Evolutionary conservation across 2,329 filamentous ascomycete species (phyloP).

Genomic region (Microsporum audouinii): DNA sequence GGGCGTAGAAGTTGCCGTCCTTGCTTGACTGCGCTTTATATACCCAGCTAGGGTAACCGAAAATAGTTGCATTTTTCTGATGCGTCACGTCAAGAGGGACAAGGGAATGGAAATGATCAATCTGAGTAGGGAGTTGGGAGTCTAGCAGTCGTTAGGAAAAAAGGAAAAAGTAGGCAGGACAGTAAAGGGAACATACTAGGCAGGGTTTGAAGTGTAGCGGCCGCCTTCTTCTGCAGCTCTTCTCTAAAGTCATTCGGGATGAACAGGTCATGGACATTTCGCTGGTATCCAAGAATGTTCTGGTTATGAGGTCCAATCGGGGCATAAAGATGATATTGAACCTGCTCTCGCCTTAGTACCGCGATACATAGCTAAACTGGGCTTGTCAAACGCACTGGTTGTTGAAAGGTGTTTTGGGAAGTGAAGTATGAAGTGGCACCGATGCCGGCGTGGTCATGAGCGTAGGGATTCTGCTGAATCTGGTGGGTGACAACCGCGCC

Average conservation of each 20-base stretch:
- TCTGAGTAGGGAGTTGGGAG: conserved; percentile 57
- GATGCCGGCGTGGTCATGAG: conserved; percentile 54
- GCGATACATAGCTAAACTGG: background rate
- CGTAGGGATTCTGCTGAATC: conserved; percentile 62
- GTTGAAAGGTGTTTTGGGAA: conserved; percentile 46
- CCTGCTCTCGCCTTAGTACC: conserved; percentile 34
- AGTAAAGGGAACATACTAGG: conserved; percentile 47
- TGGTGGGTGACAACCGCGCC: conserved; percentile 26
- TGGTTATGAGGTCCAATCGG: conserved; percentile 73
- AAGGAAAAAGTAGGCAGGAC: background rate
- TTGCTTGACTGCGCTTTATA: conserved; percentile 89
- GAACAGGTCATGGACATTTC: conserved; percentile 82
- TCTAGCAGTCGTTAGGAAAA: conserved; percentile 27
- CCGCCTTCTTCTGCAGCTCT: conserved; percentile 77
- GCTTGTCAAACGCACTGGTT: conserved; percentile 43
- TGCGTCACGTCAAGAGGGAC: conserved; percentile 76
- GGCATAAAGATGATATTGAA: conserved; percentile 88
- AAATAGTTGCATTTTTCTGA: conserved; percentile 64
- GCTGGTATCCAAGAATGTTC: conserved; percentile 72
- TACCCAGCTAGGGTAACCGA: conserved; percentile 84
- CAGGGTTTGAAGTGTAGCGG: conserved; percentile 73
- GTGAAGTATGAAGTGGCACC: conserved; percentile 56
- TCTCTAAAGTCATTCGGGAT: conserved; percentile 76
- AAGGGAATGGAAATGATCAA: conserved; percentile 86
- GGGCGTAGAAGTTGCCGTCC: conserved; percentile 76